Evolutionary conservation across 768 basidiomycete genomes (phyloP).

Genomic region (Boletus patriciae): DNA sequence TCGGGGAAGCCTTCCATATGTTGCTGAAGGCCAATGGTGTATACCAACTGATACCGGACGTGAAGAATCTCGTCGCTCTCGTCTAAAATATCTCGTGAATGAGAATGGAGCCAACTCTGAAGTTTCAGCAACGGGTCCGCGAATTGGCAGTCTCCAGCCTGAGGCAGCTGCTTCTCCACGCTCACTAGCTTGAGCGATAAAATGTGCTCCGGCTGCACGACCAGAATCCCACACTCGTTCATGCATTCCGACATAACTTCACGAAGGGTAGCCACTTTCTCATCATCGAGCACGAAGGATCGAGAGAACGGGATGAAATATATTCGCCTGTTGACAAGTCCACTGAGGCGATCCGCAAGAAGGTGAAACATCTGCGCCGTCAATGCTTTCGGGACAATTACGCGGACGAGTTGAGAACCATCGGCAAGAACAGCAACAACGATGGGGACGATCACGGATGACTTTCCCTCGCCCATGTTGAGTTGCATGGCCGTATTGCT

Average conservation of each 20-base stretch:
- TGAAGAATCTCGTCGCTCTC: conserved; percentile 36
- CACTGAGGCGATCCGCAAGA: conserved; percentile 43
- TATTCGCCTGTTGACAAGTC: conserved; percentile 48
- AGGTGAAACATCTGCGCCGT: conserved; percentile 49
- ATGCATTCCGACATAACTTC: conserved; percentile 41
- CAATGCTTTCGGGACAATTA: conserved; percentile 52
- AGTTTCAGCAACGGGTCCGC: conserved; percentile 25
- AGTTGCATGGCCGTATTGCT: conserved; percentile 47
- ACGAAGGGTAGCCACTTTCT: conserved; percentile 26
- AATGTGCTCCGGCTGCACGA: conserved; percentile 54
- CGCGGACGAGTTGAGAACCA: conserved; percentile 41
- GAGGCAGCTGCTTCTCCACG: conserved; percentile 36
- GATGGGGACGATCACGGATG: conserved; percentile 49
- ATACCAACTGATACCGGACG: no score
- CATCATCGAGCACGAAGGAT: conserved; percentile 23
- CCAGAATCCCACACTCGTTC: conserved; percentile 41
- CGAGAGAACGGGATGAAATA: conserved; percentile 59
- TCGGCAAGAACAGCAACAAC: conserved; percentile 42
- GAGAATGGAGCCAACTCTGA: conserved; percentile 31
- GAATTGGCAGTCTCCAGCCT: background rate
- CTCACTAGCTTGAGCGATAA: conserved; percentile 51
- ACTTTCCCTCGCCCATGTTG: conserved; percentile 62
- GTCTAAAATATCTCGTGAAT: no score
- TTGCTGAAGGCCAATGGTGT: no score
- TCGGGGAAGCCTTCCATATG: no score